A percentile compares a stretch with the other conserved stretches of the same genome.
Conservation (phyloP, 768 basidiomycete species). For the Floccularia luteovirens region DNA sequence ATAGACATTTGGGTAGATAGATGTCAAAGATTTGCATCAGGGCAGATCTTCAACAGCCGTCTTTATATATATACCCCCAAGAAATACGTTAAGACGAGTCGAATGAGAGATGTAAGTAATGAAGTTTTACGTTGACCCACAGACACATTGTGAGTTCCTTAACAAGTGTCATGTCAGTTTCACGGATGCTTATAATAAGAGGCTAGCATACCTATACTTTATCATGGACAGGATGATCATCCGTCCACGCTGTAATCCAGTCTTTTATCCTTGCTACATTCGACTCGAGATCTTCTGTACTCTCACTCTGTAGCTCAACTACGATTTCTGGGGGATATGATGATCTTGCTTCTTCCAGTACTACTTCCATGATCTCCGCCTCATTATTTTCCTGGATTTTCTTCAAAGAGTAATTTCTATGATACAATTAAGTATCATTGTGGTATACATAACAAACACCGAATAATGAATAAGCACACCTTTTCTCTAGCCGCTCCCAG, state of each 20-base stretch:
- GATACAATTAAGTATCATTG: conserved; percentile 5
- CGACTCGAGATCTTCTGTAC: conserved; percentile 70
- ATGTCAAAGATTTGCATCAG: too few relatives aligned
- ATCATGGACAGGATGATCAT: conserved; percentile 19
- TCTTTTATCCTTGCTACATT: conserved; percentile 84
- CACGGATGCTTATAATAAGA: too few relatives aligned
- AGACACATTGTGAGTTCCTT: too few relatives aligned
- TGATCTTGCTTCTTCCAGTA: conserved; percentile 80
- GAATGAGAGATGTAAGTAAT: too few relatives aligned
- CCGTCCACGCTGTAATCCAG: conserved; percentile 78
- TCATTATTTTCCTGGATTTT: conserved; percentile 99
- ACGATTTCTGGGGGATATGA: conserved; percentile 85
- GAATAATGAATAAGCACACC: conserved; percentile 49
- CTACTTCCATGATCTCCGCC: conserved; percentile 95
- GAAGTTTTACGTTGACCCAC: too few relatives aligned
- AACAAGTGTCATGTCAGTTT: too few relatives aligned
- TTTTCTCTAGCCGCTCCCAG: conserved; percentile 86
- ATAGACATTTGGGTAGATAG: too few relatives aligned
- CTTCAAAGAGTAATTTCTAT: conserved; percentile 77
- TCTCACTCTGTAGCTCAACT: conserved; percentile 76
- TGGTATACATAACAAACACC: conserved; percentile 2
- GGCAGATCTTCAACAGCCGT: too few relatives aligned
- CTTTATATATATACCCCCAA: too few relatives aligned
- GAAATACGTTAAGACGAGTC: too few relatives aligned
- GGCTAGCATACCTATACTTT: too few relatives aligned